Conservation (phyloP, 139 green algal genomes). For the Picocystis salinarum region DNA sequence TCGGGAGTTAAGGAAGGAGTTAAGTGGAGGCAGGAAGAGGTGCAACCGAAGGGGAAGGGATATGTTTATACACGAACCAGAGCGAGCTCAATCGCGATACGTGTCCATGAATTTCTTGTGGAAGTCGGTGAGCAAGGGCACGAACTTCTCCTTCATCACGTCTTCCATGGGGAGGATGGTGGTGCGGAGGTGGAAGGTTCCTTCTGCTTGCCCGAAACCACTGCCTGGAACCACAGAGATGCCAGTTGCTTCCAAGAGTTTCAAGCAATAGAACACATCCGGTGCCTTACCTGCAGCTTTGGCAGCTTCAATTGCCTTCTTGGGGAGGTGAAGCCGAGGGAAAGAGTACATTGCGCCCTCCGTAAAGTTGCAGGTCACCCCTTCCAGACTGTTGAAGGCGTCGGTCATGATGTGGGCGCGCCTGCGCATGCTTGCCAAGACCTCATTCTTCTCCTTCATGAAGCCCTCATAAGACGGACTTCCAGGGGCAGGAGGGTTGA, state of each 20-base stretch:
- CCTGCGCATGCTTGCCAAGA: constrained; percentile 32
- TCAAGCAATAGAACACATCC: constrained; percentile 83
- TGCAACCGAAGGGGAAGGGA: too few relatives aligned
- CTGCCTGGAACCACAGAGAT: constrained; percentile 75
- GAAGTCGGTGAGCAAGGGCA: constrained; percentile 25
- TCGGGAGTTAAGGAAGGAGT: too few relatives aligned
- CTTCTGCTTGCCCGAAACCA: constrained; percentile 65
- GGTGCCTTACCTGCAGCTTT: constrained; percentile 54
- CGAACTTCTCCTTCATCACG: constrained; percentile 32
- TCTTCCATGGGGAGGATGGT: constrained; percentile 83
- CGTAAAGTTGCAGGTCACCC: constrained; percentile 71
- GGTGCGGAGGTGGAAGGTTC: constrained; percentile 85
- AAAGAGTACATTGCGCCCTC: constrained; percentile 78
- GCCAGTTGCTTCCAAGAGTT: constrained; percentile 65
- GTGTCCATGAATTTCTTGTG: background rate
- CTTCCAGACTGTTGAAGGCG: constrained; percentile 64
- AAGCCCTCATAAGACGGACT: constrained; percentile 61
- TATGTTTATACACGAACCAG: too few relatives aligned
- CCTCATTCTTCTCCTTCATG: constrained; percentile 25
- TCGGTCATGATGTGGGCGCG: constrained; percentile 50
- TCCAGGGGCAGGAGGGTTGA: constrained; percentile 71
- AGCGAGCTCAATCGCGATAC: too few relatives aligned
- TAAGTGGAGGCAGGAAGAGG: too few relatives aligned
- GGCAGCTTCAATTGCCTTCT: constrained; percentile 43
- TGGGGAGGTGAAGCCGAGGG: constrained; percentile 36